Evolutionary conservation across 1,284 basidiomycete genomes (phyloP).

Genomic region (Papiliotrema terrestris): DNA sequence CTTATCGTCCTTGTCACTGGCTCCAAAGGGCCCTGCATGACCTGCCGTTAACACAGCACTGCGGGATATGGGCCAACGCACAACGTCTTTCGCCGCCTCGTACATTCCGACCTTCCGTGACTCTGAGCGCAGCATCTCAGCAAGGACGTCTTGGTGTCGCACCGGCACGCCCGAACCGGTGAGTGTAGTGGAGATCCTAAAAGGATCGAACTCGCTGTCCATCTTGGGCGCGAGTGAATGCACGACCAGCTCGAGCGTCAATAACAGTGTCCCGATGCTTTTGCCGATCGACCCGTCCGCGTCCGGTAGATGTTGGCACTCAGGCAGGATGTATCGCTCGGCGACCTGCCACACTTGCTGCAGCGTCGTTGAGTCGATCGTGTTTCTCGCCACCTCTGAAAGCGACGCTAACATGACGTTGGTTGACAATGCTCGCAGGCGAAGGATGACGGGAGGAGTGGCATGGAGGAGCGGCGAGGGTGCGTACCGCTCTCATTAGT

Average conservation of each 20-base stretch:
- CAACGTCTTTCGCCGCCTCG: too few relatives aligned
- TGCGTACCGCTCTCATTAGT: conserved; percentile 19
- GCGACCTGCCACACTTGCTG: conserved; percentile 11
- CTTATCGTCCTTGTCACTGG: background rate
- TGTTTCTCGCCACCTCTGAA: conserved; percentile 9
- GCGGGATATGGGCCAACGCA: too few relatives aligned
- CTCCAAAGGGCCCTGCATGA: background rate
- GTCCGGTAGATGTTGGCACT: conserved; percentile 17
- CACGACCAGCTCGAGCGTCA: conserved; percentile 19
- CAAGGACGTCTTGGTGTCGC: too few relatives aligned
- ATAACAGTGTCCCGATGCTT: conserved; percentile 14
- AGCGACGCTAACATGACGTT: conserved; percentile 23
- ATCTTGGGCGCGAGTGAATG: background rate
- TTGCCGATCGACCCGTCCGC: conserved; percentile 8
- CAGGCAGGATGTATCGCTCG: conserved; percentile 7
- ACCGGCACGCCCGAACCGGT: background rate
- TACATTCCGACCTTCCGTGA: too few relatives aligned
- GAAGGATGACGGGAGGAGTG: conserved; percentile 23
- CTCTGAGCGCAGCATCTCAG: too few relatives aligned
- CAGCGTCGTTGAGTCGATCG: conserved; percentile 8
- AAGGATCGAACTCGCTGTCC: background rate
- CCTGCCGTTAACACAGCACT: background rate
- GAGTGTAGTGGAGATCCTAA: background rate
- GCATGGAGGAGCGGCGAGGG: conserved; percentile 35
- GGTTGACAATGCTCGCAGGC: conserved; percentile 22